These are phyloP conservation scores for Chaetomiaceae sp. DNA, from an alignment of 2,329 filamentous ascomycete species.

Conservation along the genomic window DNA sequence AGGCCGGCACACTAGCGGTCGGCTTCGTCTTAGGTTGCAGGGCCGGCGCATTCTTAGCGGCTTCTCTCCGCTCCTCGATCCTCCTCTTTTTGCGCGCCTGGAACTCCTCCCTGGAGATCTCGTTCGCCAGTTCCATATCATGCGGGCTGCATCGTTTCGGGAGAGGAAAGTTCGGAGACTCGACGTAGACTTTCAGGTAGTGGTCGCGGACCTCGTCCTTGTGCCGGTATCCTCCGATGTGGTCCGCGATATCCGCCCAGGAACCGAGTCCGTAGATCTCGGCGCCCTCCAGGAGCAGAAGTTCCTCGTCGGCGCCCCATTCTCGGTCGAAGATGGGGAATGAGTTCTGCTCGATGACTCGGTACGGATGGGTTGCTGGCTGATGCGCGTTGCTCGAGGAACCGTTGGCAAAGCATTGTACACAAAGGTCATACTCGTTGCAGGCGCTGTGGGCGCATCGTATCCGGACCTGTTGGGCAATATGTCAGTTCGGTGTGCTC, in stretches of 20 bases:
- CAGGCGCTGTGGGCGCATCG: slow-evolving; percentile 79
- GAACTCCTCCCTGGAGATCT: slow-evolving; percentile 86
- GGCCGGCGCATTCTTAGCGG: slow-evolving; percentile 75
- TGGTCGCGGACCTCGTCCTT: slow-evolving; percentile 97
- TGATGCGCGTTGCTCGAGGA: slow-evolving; percentile 78
- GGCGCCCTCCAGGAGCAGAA: slow-evolving; percentile 87
- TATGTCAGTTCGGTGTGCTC: slow-evolving; percentile 15
- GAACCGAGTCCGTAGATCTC: slow-evolving; percentile 96
- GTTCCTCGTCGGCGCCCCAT: slow-evolving; percentile 96
- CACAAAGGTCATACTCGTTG: slow-evolving; percentile 94
- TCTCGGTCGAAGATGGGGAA: slow-evolving; percentile 93
- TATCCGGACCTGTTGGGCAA: slow-evolving; percentile 71
- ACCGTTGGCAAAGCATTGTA: slow-evolving; percentile 86
- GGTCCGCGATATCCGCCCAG: slow-evolving; percentile 96
- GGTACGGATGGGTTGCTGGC: slow-evolving; percentile 78
- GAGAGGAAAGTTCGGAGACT: slow-evolving; percentile 79
- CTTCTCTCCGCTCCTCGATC: slow-evolving; percentile 88
- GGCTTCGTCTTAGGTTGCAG: slow-evolving; percentile 91
- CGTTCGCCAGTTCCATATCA: slow-evolving; percentile 72
- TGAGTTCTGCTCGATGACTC: slow-evolving; percentile 96
- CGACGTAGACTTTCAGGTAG: slow-evolving; percentile 82
- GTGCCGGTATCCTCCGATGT: slow-evolving; percentile 89
- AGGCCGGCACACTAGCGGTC: slow-evolving; percentile 89
- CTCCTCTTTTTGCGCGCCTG: slow-evolving; percentile 87
- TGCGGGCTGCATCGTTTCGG: slow-evolving; percentile 80